Percentiles rank a stretch among this genome's conserved stretches.
phyloP scores from a whole-genome alignment of 192 early-diverging fungal genomes.

The Thoreauomyces humboldtii region DNA sequence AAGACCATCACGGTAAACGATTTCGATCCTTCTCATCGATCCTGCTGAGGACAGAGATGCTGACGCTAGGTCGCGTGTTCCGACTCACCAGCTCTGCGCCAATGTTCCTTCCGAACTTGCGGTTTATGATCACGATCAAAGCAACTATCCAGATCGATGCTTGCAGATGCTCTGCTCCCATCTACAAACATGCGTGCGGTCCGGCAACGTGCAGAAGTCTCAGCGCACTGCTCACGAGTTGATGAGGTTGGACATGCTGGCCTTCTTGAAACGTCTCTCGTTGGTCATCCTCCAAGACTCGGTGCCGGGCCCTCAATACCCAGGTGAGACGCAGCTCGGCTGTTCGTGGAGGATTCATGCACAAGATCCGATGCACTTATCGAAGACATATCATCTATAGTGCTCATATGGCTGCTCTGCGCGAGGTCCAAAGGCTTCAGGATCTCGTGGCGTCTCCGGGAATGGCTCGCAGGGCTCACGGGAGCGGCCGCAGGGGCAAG shows the following conservation, averaged over 20 bases:
- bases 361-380: background rate
- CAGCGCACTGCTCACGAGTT: background rate
- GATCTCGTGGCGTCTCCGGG: background rate
- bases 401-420: background rate
- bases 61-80: no score
- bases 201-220: background rate
- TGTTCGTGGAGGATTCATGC: background rate
- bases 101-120: no score
- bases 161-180: background rate
- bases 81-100: no score
- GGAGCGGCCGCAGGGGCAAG: background rate
- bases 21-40: no score
- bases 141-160: no score
- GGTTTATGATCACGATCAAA: no score
- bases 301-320: background rate
- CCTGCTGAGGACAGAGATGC: no score
- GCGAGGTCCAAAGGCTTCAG: background rate
- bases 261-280: background rate
- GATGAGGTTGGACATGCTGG: background rate
- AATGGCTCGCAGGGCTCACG: background rate
- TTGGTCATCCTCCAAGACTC: background rate
- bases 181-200: background rate
- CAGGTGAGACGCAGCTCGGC: background rate
- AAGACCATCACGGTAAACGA: no score
- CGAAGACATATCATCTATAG: background rate